phyloP scores from a whole-genome alignment of 2,329 filamentous ascomycete genomes.

The Penicillium sp. region DNA sequence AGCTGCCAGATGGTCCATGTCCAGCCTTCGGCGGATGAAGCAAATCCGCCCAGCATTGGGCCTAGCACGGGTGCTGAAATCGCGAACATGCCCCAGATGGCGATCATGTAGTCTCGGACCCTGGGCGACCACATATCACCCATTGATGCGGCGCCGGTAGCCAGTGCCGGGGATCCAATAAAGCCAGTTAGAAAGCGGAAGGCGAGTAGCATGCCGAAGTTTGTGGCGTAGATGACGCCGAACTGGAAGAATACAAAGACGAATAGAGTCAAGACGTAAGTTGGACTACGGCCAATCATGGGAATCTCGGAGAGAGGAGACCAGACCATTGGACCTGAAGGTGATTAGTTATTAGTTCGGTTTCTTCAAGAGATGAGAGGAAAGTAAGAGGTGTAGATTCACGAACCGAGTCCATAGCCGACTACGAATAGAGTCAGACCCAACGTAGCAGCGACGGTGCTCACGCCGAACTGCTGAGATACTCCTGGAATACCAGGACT shows the following conservation, averaged over 20 bases:
- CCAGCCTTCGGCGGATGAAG: constrained; percentile 54
- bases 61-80: constrained; percentile 52
- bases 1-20: constrained; percentile 60
- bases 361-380: not conserved
- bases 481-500: constrained; percentile 42
- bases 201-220: constrained; percentile 50
- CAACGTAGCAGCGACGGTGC: constrained; percentile 44
- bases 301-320: constrained; percentile 48
- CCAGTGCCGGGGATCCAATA: constrained; percentile 45
- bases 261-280: constrained; percentile 47
- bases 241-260: constrained; percentile 50
- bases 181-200: constrained; percentile 52
- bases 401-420: constrained; percentile 39
- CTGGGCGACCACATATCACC: constrained; percentile 41
- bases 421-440: constrained; percentile 49
- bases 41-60: constrained; percentile 58
- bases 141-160: constrained; percentile 44
- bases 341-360: not conserved
- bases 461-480: constrained; percentile 43
- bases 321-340: constrained; percentile 43
- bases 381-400: too few species aligned
- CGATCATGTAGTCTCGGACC: constrained; percentile 52
- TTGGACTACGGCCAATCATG: constrained; percentile 45
- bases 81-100: constrained; percentile 51
- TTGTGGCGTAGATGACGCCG: constrained; percentile 45